phyloP scores from a whole-genome alignment of 352 stramenopile species.

The Phytopythium ostracodes region DNA sequence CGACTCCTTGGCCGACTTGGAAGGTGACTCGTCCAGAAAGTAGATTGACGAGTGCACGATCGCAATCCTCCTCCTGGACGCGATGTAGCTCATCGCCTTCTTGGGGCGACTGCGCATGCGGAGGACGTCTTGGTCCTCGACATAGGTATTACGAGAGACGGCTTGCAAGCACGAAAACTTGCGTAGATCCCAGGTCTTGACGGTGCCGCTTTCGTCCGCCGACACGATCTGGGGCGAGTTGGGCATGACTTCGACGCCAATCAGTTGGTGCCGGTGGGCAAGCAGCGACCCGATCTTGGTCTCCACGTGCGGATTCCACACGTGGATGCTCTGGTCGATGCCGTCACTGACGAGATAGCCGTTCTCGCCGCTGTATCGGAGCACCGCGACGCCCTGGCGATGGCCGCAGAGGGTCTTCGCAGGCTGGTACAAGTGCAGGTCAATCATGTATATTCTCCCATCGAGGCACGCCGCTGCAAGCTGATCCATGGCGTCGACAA shows the following conservation, averaged over 20 bases:
- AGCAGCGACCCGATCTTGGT: slow-evolving; percentile 44
- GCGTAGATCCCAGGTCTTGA: slow-evolving; percentile 55
- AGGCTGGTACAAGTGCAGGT: slow-evolving; percentile 22
- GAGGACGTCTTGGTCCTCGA: slow-evolving; percentile 17
- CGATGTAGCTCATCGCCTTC: slow-evolving; percentile 42
- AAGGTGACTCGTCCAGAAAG: slow-evolving; percentile 35
- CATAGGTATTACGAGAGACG: slow-evolving; percentile 28
- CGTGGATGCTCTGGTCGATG: slow-evolving; percentile 44
- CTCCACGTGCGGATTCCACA: slow-evolving; percentile 65
- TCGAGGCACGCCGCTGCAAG: slow-evolving; percentile 39
- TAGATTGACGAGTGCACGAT: slow-evolving; percentile 50
- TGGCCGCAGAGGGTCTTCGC: slow-evolving; percentile 35
- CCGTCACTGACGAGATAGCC: slow-evolving; percentile 55
- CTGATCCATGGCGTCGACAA: slow-evolving; percentile 28
- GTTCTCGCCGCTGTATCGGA: slow-evolving; percentile 41
- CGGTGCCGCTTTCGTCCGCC: slow-evolving; percentile 38
- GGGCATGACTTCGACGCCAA: slow-evolving; percentile 45
- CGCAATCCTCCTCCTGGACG: slow-evolving; percentile 31
- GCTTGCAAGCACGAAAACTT: slow-evolving; percentile 44
- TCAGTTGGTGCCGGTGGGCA: slow-evolving; percentile 39
- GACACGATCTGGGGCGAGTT: slow-evolving; percentile 48
- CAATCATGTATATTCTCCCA: slow-evolving; percentile 60
- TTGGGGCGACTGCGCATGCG: slow-evolving; percentile 18
- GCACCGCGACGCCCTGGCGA: slow-evolving; percentile 33
- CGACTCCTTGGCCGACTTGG: neutral